These are phyloP conservation scores for Fusarium sp. DNA, from an alignment of 2,329 filamentous ascomycete species.

Conservation along the genomic window DNA sequence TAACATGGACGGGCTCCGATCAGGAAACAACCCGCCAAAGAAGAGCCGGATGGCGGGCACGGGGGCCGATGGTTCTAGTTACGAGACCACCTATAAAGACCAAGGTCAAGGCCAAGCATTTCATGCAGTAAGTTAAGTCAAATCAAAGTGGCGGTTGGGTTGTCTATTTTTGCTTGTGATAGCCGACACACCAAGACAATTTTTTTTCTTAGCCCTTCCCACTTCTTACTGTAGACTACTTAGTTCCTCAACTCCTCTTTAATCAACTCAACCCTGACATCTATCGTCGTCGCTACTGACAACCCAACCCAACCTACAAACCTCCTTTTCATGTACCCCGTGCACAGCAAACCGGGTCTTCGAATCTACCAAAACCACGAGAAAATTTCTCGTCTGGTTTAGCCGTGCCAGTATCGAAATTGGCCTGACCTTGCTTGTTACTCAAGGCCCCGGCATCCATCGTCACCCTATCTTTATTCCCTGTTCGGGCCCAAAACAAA, in stretches of 20 bases:
- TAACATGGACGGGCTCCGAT: background rate
- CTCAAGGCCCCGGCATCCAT: slow-evolving; percentile 25
- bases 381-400: slow-evolving; percentile 26
- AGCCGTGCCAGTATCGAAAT: slow-evolving; percentile 34
- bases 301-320: slow-evolving; percentile 29
- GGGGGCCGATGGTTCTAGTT: slow-evolving; percentile 12
- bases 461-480: slow-evolving; percentile 30
- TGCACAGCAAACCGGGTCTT: slow-evolving; percentile 19
- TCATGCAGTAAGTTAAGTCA: slow-evolving; percentile 20
- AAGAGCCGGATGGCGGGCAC: slow-evolving; percentile 18
- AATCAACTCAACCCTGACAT: slow-evolving; percentile 34
- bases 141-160: slow-evolving; percentile 31
- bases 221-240: slow-evolving; percentile 22
- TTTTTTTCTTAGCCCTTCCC: slow-evolving; percentile 43
- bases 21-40: slow-evolving; percentile 2
- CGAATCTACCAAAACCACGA: slow-evolving; percentile 17
- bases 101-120: slow-evolving; percentile 27
- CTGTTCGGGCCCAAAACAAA: slow-evolving; percentile 36
- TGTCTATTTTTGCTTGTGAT: slow-evolving; percentile 42
- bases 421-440: slow-evolving; percentile 31
- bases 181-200: slow-evolving; percentile 38
- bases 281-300: slow-evolving; percentile 32
- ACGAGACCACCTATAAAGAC: background rate
- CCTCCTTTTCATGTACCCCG: slow-evolving; percentile 15
- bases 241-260: slow-evolving; percentile 37